Evolutionary conservation across 1,139 yeast species (phyloP).

Genomic region (Yamadazyma dushanensis): DNA sequence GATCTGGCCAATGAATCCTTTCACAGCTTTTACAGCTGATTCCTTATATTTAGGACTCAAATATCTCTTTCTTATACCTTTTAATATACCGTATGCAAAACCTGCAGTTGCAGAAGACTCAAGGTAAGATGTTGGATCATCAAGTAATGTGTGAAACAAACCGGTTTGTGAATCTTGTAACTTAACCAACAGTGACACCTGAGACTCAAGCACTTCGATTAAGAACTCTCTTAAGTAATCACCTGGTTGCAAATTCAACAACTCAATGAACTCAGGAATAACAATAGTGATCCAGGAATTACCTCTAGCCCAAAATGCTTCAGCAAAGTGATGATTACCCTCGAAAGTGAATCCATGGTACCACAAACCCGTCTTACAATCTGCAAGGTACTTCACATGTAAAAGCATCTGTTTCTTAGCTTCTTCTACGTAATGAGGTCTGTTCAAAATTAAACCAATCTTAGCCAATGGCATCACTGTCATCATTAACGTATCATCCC

Average conservation of each 20-base stretch:
- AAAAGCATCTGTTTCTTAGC: constrained; percentile 33
- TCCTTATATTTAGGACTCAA: constrained; percentile 21
- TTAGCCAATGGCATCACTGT: constrained; percentile 35
- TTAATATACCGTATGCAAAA: constrained; percentile 34
- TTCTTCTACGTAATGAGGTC: constrained; percentile 30
- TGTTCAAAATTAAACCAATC: constrained; percentile 26
- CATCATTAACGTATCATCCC: constrained; percentile 40
- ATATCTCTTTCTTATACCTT: constrained; percentile 24
- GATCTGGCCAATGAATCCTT: constrained; percentile 26
- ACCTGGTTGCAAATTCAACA: constrained; percentile 23
- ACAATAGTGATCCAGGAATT: constrained; percentile 38
- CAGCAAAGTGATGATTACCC: constrained; percentile 30
- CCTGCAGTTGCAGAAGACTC: constrained; percentile 38
- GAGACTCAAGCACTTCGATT: constrained; percentile 27
- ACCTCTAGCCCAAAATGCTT: constrained; percentile 38
- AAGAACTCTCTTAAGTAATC: constrained; percentile 25
- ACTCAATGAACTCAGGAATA: constrained; percentile 33
- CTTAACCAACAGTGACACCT: constrained; percentile 23
- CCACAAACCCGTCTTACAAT: constrained; percentile 29
- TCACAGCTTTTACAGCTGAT: constrained; percentile 25
- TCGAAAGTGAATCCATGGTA: constrained; percentile 34
- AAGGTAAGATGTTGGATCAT: constrained; percentile 27
- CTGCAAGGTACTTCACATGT: constrained; percentile 30
- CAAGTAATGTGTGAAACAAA: constrained; percentile 32
- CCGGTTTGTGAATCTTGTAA: constrained; percentile 26